Evolutionary conservation across 75 land plant species (phyloP).

Genomic region (Sequoia sempervirens): DNA sequence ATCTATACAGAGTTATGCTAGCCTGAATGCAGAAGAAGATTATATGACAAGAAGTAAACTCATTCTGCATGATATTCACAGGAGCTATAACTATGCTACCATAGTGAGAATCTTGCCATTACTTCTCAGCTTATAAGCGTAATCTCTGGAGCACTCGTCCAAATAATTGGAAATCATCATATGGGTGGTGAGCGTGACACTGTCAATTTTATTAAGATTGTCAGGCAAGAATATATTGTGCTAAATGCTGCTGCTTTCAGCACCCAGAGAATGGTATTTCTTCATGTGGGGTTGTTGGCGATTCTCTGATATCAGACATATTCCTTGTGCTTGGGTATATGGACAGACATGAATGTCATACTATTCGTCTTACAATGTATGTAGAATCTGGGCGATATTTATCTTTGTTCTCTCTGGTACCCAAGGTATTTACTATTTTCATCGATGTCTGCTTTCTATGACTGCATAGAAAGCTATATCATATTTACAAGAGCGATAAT

Average conservation of each 20-base stretch:
- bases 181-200: neutral
- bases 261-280: neutral
- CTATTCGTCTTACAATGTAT: neutral
- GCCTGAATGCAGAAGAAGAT: neutral
- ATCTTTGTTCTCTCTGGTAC: no score
- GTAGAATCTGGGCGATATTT: neutral
- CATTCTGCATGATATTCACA: neutral
- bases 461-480: no score
- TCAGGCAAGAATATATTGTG: neutral
- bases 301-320: no score
- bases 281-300: neutral
- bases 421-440: no score
- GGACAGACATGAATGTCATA: neutral
- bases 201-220: neutral
- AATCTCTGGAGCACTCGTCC: no score
- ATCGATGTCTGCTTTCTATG: no score
- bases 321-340: neutral
- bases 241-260: neutral
- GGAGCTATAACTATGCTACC: neutral
- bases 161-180: neutral
- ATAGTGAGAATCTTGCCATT: neutral
- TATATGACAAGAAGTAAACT: neutral
- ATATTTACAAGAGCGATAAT: neutral
- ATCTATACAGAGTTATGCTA: neutral
- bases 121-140: neutral